Evolutionary conservation across 176 grass and related monocot species (phyloP), one percentile per base, ranked within the genome.

Genomic region (Coix lacrymajobi): DNA sequence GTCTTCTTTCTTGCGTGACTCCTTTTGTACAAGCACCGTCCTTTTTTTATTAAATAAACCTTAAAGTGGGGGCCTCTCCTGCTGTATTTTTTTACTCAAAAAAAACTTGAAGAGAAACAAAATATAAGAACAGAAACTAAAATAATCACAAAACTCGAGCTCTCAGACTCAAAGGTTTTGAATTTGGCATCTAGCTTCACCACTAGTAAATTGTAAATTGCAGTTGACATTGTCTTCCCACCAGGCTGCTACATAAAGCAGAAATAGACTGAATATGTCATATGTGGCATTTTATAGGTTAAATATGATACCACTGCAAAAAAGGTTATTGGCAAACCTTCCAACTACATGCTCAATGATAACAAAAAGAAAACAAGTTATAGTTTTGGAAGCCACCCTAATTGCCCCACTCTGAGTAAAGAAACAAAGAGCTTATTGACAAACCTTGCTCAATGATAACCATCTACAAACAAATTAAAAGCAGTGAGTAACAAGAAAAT

Each of bases 61-160:
- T n/a, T n/a, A n/a, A n/a, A n/a, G n/a, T n/a, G n/a, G n/a, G n/a
- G n/a, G n/a, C n/a, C n/a, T n/a, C n/a, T n/a, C n/a, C n/a, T n/a
- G n/a, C n/a, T n/a, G n/a, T n/a, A n/a, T n/a, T n/a, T n/a, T n/a
- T n/a, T n/a, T n/a, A n/a, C n/a, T n/a, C n/a, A n/a, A n/a, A n/a
- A n/a, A n/a, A 49, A 51, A 51, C 17, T 19, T 5, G 15, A 71
- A 69, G 63, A 65, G 54, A 11, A 66, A 43, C 25, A 22, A 71
- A 73, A 25, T 66, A 78, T 7, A 16, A 54, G 41, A 78, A 65
- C 67, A 76, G 20, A 71, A 88, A 83, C 4, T n/a, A n/a, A 17
- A 57, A 88, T 84, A 79, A 6, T 29, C 29, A 68, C 10, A 41
- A 62, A 38, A 39, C 1, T 51, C 8, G 1, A 69, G 32, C 9